Conservation (phyloP, 805 yeast species). For the Zygosaccharomyces bisporus region DNA sequence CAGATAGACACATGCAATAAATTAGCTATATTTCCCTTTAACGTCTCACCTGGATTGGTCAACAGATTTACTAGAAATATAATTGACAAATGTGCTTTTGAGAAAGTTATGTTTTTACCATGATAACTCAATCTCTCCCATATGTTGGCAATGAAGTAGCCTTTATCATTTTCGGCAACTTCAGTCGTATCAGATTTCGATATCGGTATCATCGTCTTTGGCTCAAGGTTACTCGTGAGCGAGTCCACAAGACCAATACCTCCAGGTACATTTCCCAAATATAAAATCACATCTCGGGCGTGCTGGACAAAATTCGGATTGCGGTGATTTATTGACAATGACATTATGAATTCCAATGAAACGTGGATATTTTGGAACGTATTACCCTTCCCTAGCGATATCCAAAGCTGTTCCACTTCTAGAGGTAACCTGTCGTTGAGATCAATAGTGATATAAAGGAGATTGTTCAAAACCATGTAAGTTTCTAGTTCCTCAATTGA, state of each 20-base stretch:
- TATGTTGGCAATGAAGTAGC: slow-evolving; percentile 77
- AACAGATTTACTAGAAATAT: slow-evolving; percentile 80
- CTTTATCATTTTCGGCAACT: slow-evolving; percentile 37
- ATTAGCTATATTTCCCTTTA: slow-evolving; percentile 60
- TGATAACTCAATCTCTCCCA: slow-evolving; percentile 51
- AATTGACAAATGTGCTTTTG: slow-evolving; percentile 82
- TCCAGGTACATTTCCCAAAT: slow-evolving; percentile 53
- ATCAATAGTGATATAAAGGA: slow-evolving; percentile 79
- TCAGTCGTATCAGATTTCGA: slow-evolving; percentile 41
- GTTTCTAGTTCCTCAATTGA: slow-evolving; percentile 43
- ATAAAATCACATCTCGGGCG: slow-evolving; percentile 77
- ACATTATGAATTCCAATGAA: slow-evolving; percentile 65
- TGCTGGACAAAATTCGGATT: slow-evolving; percentile 72
- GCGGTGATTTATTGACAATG: slow-evolving; percentile 63
- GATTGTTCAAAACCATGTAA: slow-evolving; percentile 71
- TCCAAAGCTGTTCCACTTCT: slow-evolving; percentile 95
- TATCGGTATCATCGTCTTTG: slow-evolving; percentile 84
- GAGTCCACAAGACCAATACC: slow-evolving; percentile 55
- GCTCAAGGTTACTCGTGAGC: slow-evolving; percentile 67
- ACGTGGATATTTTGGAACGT: slow-evolving; percentile 64
- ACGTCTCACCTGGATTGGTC: slow-evolving; percentile 59
- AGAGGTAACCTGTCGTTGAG: slow-evolving; percentile 71
- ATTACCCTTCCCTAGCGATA: slow-evolving; percentile 79
- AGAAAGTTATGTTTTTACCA: slow-evolving; percentile 71
- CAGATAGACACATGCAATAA: slow-evolving; percentile 76